Percentiles rank a stretch among this genome's conserved stretches.
phyloP scores from a whole-genome alignment of 2,329 filamentous ascomycete genomes.

The Fusarium udum region DNA sequence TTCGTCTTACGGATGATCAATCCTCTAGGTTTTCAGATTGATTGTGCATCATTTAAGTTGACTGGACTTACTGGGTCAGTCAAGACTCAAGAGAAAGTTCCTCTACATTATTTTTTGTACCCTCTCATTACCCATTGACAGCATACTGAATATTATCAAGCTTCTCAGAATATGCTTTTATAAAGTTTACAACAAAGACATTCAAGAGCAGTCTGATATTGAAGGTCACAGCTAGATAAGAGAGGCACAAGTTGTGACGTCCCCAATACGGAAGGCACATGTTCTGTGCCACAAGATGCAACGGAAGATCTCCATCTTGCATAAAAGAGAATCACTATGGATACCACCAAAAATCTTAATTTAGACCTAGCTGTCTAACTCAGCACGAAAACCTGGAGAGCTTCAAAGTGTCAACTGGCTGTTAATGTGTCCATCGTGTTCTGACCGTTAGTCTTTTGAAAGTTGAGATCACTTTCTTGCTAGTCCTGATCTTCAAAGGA shows the following conservation, averaged over 20 bases:
- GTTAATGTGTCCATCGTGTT: background rate
- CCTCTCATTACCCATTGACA: no score
- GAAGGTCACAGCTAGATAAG: background rate
- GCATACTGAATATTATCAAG: accelerated
- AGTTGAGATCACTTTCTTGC: no score
- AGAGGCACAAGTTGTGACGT: background rate
- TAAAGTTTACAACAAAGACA: no score
- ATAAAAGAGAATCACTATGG: background rate
- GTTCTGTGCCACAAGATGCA: background rate
- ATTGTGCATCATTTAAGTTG: background rate
- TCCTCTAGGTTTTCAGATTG: background rate
- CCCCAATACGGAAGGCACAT: background rate
- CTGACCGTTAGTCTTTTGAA: background rate
- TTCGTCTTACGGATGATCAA: background rate
- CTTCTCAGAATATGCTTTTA: accelerated
- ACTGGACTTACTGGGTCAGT: background rate
- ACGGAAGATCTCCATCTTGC: background rate
- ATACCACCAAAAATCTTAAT: background rate
- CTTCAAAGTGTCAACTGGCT: background rate
- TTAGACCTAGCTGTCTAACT: background rate
- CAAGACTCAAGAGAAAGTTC: background rate
- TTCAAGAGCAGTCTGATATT: background rate
- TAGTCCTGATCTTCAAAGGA: no score
- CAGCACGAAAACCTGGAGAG: accelerated
- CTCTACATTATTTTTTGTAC: accelerated